phyloP scores from a whole-genome alignment of 2,329 filamentous ascomycete genomes.

The Colletotrichum sublineola region DNA sequence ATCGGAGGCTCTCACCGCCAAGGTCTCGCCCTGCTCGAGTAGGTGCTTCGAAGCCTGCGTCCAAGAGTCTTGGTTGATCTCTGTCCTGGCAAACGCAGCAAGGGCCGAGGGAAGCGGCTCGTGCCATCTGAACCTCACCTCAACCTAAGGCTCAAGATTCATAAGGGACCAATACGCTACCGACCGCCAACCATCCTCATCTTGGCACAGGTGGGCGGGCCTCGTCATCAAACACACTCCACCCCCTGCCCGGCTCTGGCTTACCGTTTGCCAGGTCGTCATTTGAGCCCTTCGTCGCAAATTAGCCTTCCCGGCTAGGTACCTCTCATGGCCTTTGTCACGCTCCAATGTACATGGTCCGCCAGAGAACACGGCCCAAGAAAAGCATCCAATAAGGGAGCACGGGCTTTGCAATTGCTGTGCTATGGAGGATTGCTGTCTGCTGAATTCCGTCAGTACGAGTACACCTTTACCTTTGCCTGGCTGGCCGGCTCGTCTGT shows the following conservation, averaged over 20 bases:
- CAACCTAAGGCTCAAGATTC: conserved; percentile 7
- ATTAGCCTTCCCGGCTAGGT: neutral
- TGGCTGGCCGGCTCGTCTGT: neutral
- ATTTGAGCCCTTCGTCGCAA: neutral
- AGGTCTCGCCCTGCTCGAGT: conserved; percentile 7
- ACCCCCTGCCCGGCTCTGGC: conserved; percentile 28
- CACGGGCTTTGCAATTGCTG: neutral
- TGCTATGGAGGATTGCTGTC: neutral
- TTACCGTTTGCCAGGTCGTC: neutral
- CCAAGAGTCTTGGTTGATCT: conserved; percentile 41
- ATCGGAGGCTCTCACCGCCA: conserved; percentile 27
- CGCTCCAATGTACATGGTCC: neutral
- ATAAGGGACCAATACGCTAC: neutral
- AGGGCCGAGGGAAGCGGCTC: conserved; percentile 38
- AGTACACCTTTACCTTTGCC: neutral
- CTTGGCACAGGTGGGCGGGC: conserved; percentile 33
- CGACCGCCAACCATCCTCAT: conserved; percentile 21
- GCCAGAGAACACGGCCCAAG: neutral
- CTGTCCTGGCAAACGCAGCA: conserved; percentile 24
- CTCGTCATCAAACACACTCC: conserved; percentile 39
- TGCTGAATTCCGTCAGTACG: neutral
- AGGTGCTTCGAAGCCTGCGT: conserved; percentile 25
- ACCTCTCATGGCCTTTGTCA: neutral
- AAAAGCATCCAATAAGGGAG: neutral
- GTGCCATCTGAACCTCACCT: conserved; percentile 40